Percentiles rank a stretch among this genome's conserved stretches.
phyloP scores from a whole-genome alignment of 2,329 filamentous ascomycete genomes.

The Clonostachys solani region DNA sequence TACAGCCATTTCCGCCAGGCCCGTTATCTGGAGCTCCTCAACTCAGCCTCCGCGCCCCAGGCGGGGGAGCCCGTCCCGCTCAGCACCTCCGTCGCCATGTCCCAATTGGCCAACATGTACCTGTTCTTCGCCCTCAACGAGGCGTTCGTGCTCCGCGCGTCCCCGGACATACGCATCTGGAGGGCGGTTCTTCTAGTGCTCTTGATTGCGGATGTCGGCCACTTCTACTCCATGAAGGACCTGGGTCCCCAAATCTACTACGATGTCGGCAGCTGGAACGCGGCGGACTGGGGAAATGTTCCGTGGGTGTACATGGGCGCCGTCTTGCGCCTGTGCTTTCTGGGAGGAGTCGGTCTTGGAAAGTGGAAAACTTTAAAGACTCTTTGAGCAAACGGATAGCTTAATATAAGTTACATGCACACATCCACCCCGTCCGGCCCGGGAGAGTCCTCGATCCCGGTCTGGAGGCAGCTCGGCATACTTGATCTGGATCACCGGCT shows the following conservation, averaged over 20 bases:
- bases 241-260: conserved; percentile 62
- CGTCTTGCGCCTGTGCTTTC: conserved; percentile 52
- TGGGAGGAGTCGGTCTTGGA: conserved; percentile 50
- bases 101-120: conserved; percentile 76
- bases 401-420: too few relatives aligned
- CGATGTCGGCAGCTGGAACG: conserved; percentile 58
- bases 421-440: too few relatives aligned
- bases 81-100: conserved; percentile 62
- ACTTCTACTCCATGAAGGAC: conserved; percentile 61
- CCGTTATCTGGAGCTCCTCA: conserved; percentile 61
- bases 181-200: conserved; percentile 60
- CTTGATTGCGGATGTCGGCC: conserved; percentile 72
- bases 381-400: too few relatives aligned
- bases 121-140: conserved; percentile 74
- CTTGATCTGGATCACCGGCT: too few relatives aligned
- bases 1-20: conserved; percentile 43
- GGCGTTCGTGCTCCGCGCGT: conserved; percentile 68
- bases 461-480: too few relatives aligned
- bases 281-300: conserved; percentile 65
- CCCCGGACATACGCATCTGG: conserved; percentile 67
- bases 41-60: conserved; percentile 39
- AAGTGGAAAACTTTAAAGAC: conserved; percentile 14
- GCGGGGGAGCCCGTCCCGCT: conserved; percentile 37
- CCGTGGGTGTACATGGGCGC: conserved; percentile 67
- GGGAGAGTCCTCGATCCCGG: too few relatives aligned